Evolutionary conservation across 169 alveolate genomes (phyloP), one percentile per base, ranked within the genome.

Genomic region (Plasmodium vivax): DNA sequence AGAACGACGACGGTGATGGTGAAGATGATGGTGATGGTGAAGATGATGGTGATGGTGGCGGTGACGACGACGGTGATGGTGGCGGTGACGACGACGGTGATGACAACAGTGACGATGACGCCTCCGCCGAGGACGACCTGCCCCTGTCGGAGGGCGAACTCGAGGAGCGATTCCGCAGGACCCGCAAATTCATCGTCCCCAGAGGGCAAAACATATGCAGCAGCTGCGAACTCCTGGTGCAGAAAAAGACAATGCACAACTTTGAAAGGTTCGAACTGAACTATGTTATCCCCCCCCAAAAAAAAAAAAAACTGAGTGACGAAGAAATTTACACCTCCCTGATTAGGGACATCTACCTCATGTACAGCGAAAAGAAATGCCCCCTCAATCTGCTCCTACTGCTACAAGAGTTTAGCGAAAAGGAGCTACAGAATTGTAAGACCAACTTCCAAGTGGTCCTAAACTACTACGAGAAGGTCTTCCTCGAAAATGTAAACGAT

Each of bases 221-320:
- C 16, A 56, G 43, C 43, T 87, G 93, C 62, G 72, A 77, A 51
- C 41, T 34, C n/a, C 27, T 87, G 32, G 41, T 87, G 75, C 72
- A 77, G 23, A 87, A 87, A 75, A 77, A 87, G 41, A 38, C 71
- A 51, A 14, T 87, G 12, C 73, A 87, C 79, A 75, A 32, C 36
- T 87, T 71, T 87, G 93, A 87, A 87, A 87, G 56, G 0, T 87
- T 87, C 27, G 93, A 87, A 77, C 43, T 87, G 71, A 87, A 87
- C 71, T 87, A 87, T 87, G 93, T 77, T 27, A 54, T 87, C 36
- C 87, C 58, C 43, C 43, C 85, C 77, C 32, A 34, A 51, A 85
- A 85, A 75, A 87, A 75, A 19, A 87, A 56, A 75, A 87, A 85
- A 74, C 1, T 77, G 16, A 54, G 27, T 32, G 45, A 87, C 2